Evolutionary conservation across 2,329 filamentous ascomycete genomes (phyloP), one percentile per base, ranked within the genome.

Genomic region (Rugonectria rugulosa): DNA sequence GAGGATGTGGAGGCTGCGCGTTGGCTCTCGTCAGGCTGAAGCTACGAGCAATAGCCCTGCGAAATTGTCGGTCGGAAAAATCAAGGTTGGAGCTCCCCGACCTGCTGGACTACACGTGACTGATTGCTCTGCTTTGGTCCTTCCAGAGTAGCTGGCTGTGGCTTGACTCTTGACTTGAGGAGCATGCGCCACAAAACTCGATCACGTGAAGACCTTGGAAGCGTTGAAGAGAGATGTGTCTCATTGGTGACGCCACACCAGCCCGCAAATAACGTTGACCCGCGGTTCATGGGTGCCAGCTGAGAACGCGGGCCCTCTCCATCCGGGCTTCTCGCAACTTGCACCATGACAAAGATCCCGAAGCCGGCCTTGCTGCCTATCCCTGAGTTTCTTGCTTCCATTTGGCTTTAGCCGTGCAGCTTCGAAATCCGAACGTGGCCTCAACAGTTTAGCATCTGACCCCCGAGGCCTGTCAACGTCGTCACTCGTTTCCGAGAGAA

Each of bases 11-110:
- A 20, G 43, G 29, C 46, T 48, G 58, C 65, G 65, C 62, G 59
- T 62, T 65, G 55, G 53, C 49, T 27, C 37, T 54, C 37, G 64
- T 68, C 65, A 68, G 66, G 66, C 66, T 68, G 66, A 66, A 65
- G 64, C 64, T 66, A 55, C 42, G 52, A 38, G 8, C 46, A 21
- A 24, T 49, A 45, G 47, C 54, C 53, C 62, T 66, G 40, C 46
- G 57, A 61, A 66, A 67, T 68, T 68, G 66, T 68, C 64, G 67
- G 66, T 68, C 67, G 67, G 68, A 69, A 70, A 70, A 70, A 70
- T 68, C 54, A 50, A 65, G 64, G 60, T 48, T 49, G 44, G 52
- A 66, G 62, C 62, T 68, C 24, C 37, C 20, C 19, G n/a, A 17
- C 32, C 3, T 40, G 21, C 21, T 24, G 5, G 51, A 38, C 29